These are phyloP conservation scores for Phialocephala subalpina DNA, from an alignment of 2,329 filamentous ascomycete genomes.

Conservation along the genomic window DNA sequence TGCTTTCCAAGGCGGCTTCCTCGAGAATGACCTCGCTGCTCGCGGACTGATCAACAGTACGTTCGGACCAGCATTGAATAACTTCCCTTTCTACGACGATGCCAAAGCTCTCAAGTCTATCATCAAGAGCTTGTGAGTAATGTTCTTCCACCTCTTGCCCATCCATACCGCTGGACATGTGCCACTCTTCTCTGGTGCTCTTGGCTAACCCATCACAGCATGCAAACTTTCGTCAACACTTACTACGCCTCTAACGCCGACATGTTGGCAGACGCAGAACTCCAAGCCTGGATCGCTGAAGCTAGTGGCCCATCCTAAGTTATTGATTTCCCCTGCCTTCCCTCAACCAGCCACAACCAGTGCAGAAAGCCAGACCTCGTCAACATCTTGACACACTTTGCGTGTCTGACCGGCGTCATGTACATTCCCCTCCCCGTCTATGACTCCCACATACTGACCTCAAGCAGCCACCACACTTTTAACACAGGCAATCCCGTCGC, in stretches of 20 bases:
- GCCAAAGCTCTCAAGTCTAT: conserved; percentile 47
- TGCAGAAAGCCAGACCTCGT: conserved; percentile 51
- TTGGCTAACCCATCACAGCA: conserved; percentile 24
- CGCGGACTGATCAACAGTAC: conserved; percentile 51
- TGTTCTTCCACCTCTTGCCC: too few relatives aligned
- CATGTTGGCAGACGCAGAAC: conserved; percentile 49
- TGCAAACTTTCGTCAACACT: conserved; percentile 51
- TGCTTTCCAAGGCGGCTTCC: conserved; percentile 49
- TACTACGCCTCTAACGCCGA: conserved; percentile 50
- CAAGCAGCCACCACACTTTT: conserved; percentile 48
- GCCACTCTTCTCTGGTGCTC: neutral
- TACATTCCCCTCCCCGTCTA: neutral
- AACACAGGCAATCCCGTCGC: conserved; percentile 52
- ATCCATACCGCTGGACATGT: too few relatives aligned
- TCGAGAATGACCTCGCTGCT: conserved; percentile 46
- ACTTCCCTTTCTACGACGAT: conserved; percentile 56
- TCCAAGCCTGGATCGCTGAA: conserved; percentile 55
- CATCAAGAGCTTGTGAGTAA: conserved; percentile 45
- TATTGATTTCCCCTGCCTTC: conserved; percentile 50
- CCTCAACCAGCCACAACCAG: conserved; percentile 45
- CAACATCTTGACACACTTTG: conserved; percentile 52
- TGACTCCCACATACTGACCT: neutral
- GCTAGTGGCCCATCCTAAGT: conserved; percentile 46
- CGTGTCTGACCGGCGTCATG: conserved; percentile 47
- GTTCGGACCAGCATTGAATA: conserved; percentile 47